phyloP scores from a whole-genome alignment of 2,329 filamentous ascomycete species.

The Ascosphaera apis region DNA sequence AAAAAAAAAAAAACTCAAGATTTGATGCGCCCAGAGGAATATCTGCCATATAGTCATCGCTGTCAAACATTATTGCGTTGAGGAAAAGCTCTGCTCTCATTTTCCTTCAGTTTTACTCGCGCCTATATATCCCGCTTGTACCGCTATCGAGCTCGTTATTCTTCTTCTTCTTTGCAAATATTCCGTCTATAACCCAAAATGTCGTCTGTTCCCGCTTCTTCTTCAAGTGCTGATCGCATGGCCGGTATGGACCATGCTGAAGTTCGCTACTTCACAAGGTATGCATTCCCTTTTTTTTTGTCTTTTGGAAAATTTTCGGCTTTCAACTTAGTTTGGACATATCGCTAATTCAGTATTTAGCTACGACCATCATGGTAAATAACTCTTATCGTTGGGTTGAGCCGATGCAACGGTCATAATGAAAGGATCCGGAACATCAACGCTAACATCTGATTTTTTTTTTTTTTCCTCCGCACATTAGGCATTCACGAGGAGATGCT shows the following conservation, averaged over 20 bases:
- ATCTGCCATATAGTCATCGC: background rate
- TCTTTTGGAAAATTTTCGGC: background rate
- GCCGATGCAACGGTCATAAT: too few relatives aligned
- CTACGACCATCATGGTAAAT: conserved; percentile 91
- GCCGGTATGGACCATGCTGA: conserved; percentile 67
- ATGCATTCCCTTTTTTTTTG: conserved; percentile 11
- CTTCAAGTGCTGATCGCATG: conserved; percentile 24
- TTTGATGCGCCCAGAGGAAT: background rate
- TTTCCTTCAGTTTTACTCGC: background rate
- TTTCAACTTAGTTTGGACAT: background rate
- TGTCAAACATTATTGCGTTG: background rate
- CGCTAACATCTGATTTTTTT: too few relatives aligned
- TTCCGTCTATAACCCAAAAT: too few relatives aligned
- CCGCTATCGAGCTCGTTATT: conserved; percentile 4
- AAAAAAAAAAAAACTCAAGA: conserved; percentile 2
- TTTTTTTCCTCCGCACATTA: too few relatives aligned
- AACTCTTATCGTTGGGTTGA: too few relatives aligned
- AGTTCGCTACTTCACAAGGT: conserved; percentile 99
- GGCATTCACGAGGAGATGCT: conserved; percentile 97
- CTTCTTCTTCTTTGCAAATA: conserved; percentile 3
- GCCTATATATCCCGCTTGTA: background rate
- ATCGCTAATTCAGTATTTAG: conserved; percentile 24
- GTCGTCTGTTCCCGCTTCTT: too few relatives aligned
- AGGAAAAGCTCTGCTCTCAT: conserved; percentile 4
- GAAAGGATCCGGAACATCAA: too few relatives aligned